Percentiles rank a stretch among this genome's conserved stretches.
phyloP scores from a whole-genome alignment of 257 asterid species.

The Solanum neorickii region DNA sequence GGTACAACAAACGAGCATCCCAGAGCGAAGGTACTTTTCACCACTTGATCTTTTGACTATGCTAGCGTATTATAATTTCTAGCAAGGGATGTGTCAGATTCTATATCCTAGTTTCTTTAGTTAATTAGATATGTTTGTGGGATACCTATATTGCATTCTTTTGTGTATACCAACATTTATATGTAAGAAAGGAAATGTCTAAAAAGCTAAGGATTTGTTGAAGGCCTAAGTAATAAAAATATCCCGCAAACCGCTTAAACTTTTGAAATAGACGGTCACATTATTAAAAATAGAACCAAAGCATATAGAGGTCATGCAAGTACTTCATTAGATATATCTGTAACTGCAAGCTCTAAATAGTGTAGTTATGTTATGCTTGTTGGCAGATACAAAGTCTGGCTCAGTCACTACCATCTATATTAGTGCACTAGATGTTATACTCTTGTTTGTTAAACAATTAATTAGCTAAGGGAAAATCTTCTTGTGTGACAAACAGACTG shows the following conservation, averaged over 20 bases:
- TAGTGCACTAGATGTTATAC: not conserved
- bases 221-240: not conserved
- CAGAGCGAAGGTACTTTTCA: slow-evolving; percentile 68
- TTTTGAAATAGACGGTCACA: not conserved
- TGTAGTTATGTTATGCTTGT: not conserved
- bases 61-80: not conserved
- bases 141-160: not conserved
- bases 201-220: not conserved
- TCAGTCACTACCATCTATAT: not conserved
- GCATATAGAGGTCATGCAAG: not conserved
- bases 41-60: not conserved
- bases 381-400: not conserved
- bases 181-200: not conserved
- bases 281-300: not conserved
- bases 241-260: not conserved
- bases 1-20: slow-evolving; percentile 97
- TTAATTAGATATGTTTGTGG: not conserved
- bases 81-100: not conserved
- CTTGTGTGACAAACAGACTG: not conserved
- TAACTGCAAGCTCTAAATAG: not conserved
- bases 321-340: not conserved
- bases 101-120: not conserved
- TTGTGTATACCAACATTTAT: not conserved
- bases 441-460: not conserved
- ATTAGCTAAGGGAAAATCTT: not conserved